Evolutionary conservation across 768 basidiomycete genomes (phyloP), one percentile per base, ranked within the genome.

Genomic region (Sarcodon aspratus): DNA sequence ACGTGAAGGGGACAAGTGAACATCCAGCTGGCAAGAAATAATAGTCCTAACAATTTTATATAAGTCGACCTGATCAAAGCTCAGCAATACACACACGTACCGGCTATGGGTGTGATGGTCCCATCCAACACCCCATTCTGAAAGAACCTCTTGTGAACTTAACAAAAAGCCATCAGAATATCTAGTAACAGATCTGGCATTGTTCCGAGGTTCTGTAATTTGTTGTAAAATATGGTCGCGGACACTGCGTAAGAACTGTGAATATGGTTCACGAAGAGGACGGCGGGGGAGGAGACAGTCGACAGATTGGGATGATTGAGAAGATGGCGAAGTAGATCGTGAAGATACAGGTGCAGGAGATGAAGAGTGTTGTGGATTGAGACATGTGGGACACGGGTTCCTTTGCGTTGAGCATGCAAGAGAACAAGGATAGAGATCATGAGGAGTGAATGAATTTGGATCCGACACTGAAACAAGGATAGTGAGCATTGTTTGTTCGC

Each of bases 61-160:
- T 21, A 48, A 15, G 13, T 42, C 44, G 7, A 40, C 47, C 44
- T 63, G 52, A 35, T 36, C 52, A 35, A 21, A 48, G 40, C 36
- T 43, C 21, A 35, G n/a, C 42, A 40, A 45, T 21, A 44, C 13
- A 15, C 40, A 44, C 51, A 45, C 54, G 55, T 45, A 74, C 79
- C 77, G 73, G 38, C 69, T 66, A 27, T 65, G 67, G 5, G 73
- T 63, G 49, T 71, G 69, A 54, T 75, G 71, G 35, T 83, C 72
- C 83, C 82, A 85, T 12, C 74, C 74, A n/a, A 66, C 58, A 18
- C 74, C 73, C 85, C 85, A 85, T 57, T 80, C 78, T 21, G 71
- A 74, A 2, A 68, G 62, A 10, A 65, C 52, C 38, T 66, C 61
- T 3, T 61, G 56, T 31, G 73, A 66, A 46, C 70, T 66, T 9